Evolutionary conservation across 768 basidiomycete species (phyloP).

Genomic region (Termitomyces sp.): DNA sequence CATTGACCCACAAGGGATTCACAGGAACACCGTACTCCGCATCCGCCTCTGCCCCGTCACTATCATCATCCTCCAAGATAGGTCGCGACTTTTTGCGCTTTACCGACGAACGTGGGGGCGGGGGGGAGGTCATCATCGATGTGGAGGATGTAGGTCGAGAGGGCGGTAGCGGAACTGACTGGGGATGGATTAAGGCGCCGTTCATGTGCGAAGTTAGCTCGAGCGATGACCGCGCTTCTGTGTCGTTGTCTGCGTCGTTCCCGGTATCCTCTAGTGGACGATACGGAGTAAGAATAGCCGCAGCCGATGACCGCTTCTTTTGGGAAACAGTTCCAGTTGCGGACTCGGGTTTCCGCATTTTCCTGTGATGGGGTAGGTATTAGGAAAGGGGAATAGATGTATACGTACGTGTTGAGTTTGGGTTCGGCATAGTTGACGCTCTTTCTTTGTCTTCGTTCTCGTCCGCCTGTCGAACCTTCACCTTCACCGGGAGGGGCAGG

Average conservation of each 20-base stretch:
- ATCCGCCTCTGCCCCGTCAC: conserved; percentile 69
- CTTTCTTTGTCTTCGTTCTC: conserved; percentile 60
- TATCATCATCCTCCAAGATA: conserved; percentile 47
- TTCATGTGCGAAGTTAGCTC: conserved; percentile 21
- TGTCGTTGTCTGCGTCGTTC: conserved; percentile 31
- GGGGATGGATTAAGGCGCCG: conserved; percentile 24
- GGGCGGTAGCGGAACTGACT: conserved; percentile 29
- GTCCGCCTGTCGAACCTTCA: conserved; percentile 31
- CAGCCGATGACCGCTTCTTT: conserved; percentile 44
- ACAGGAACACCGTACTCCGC: conserved; percentile 42
- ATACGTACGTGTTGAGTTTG: conserved; percentile 77
- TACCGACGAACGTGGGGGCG: conserved; percentile 25
- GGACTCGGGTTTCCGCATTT: conserved; percentile 85
- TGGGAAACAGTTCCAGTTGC: conserved; percentile 27
- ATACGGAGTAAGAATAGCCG: conserved; percentile 31
- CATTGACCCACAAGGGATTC: conserved; percentile 41
- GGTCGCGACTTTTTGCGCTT: conserved; percentile 53
- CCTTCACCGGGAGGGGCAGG: conserved; percentile 31
- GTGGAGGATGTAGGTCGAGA: conserved; percentile 30
- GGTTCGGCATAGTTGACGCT: conserved; percentile 87
- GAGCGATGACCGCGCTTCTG: conserved; percentile 34
- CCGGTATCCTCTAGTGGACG: conserved; percentile 21
- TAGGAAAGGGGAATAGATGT: background rate
- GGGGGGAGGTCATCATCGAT: conserved; percentile 28
- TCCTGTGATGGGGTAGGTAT: conserved; percentile 35